Conservation (phyloP, 805 yeast species). For the Ascoidea asiatica region DNA sequence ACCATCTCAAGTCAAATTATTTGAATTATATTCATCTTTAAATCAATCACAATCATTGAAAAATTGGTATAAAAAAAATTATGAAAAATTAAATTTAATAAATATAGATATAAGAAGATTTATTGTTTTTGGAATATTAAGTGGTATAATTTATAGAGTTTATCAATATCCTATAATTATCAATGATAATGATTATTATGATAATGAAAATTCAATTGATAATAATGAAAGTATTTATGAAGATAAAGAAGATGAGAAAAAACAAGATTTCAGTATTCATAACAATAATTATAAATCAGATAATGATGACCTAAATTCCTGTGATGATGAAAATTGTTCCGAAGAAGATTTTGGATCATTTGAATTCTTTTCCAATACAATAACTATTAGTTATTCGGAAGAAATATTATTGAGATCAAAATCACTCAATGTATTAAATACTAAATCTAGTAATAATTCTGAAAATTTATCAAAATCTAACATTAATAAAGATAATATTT, state of each 20-base stretch:
- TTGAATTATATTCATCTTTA: slow-evolving; percentile 62
- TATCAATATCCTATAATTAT: slow-evolving; percentile 51
- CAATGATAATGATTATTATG: not conserved
- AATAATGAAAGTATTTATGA: slow-evolving; percentile 15
- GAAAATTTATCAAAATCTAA: too few relatives aligned
- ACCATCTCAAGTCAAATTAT: slow-evolving; percentile 54
- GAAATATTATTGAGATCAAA: too few relatives aligned
- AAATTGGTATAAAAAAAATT: slow-evolving; percentile 71
- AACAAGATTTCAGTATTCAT: not conserved
- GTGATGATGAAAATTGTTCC: too few relatives aligned
- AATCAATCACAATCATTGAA: slow-evolving; percentile 66
- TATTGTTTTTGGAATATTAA: slow-evolving; percentile 72
- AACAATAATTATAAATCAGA: not conserved
- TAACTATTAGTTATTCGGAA: too few relatives aligned
- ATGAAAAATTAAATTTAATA: slow-evolving; percentile 26
- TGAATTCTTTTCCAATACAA: too few relatives aligned
- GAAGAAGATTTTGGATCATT: too few relatives aligned
- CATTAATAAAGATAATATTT: too few relatives aligned
- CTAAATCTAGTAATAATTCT: not conserved
- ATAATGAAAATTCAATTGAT: slow-evolving; percentile 19
- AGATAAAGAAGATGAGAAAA: slow-evolving; percentile 5
- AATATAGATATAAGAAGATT: slow-evolving; percentile 76
- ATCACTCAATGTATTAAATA: too few relatives aligned
- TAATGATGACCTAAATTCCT: too few relatives aligned
- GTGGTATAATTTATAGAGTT: slow-evolving; percentile 73